Evolutionary conservation across 768 basidiomycete species (phyloP).

Genomic region (Neoboletus magnificus): DNA sequence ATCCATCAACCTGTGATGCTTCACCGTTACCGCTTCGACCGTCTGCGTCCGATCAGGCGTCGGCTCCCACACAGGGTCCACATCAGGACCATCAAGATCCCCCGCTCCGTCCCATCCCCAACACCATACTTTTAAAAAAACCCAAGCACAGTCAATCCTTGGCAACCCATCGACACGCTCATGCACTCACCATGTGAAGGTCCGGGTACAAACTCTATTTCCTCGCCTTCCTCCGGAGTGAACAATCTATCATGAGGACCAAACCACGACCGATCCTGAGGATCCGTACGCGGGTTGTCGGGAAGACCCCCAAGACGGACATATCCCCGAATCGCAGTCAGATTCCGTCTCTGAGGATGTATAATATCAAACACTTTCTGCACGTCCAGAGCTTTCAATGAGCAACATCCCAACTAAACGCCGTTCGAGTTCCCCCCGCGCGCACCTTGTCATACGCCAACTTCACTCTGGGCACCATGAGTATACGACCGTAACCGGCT

Average conservation of each 20-base stretch:
- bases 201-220: conserved; percentile 72
- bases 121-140: conserved; percentile 76
- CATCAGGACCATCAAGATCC: conserved; percentile 95
- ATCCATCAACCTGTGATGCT: conserved; percentile 55
- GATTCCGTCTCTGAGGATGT: conserved; percentile 84
- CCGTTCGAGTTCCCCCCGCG: neutral
- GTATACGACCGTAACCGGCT: conserved; percentile 90
- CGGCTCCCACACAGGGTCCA: conserved; percentile 95
- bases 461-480: conserved; percentile 98
- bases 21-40: conserved; percentile 59
- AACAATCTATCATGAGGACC: conserved; percentile 96
- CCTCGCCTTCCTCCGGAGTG: conserved; percentile 79
- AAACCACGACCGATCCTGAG: conserved; percentile 97
- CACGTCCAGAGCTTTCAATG: neutral
- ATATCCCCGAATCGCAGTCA: conserved; percentile 95
- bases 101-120: conserved; percentile 99
- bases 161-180: neutral
- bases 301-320: conserved; percentile 93
- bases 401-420: neutral
- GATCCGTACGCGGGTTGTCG: conserved; percentile 94
- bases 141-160: conserved; percentile 3
- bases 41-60: conserved; percentile 65
- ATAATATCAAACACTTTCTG: conserved; percentile 94
- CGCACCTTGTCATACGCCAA: conserved; percentile 88
- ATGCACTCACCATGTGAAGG: conserved; percentile 70